Base-by-base conservation (phyloP, 208 protist genomes). In the Acanthamoeba castellanii region DNA sequence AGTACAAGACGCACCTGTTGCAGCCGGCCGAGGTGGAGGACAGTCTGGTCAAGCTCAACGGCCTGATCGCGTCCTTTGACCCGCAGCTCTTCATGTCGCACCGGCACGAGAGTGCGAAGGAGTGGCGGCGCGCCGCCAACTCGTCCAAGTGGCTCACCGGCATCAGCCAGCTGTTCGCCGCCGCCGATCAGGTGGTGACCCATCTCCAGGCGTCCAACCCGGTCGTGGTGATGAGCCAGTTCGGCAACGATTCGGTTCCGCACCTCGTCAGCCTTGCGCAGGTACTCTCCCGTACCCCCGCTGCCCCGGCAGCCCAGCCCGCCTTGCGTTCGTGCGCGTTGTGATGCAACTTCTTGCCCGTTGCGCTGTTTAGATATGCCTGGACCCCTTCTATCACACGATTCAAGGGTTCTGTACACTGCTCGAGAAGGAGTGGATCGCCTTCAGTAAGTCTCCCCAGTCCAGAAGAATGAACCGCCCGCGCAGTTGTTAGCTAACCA, bases 371-470 rank as follows among this genome's bases (percentile, higher is more conserved):
- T 3, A 92, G 90, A 59, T 94, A 42, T 94, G 90, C 66, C 76
- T 99, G 30, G 98, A 99, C 91, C 98, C 98, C 50, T 98, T 98
- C 96, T 99, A 98, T 95, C 97, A 98, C 88, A 99, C 98, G 64
- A 96, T 98, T 34, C 70, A 98, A 22, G 98, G 98, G 30, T 99
- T 99, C 96, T 97, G 96, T 94, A 95, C 97, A 16, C 92, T 99
- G 59, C 92, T 99, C 27, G 98, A 99, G 94, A 99, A 99, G 94
- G 98, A 99, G 92, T 99, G 98, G 93, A 96, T 95, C 82, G 96
- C 96, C 27, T 98, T 98, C 87, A 98, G 98, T 94, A 82, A 1
- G 50, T 42, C 13, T 13, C 1, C 64, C 64, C 25, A 42, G 2
- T 42, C 37, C 37, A 42, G 3, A 42, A 72, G n/a, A 20, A 27